These are phyloP conservation scores for Lentinula aciculospora DNA, from an alignment of 768 basidiomycete species.

Conservation along the genomic window DNA sequence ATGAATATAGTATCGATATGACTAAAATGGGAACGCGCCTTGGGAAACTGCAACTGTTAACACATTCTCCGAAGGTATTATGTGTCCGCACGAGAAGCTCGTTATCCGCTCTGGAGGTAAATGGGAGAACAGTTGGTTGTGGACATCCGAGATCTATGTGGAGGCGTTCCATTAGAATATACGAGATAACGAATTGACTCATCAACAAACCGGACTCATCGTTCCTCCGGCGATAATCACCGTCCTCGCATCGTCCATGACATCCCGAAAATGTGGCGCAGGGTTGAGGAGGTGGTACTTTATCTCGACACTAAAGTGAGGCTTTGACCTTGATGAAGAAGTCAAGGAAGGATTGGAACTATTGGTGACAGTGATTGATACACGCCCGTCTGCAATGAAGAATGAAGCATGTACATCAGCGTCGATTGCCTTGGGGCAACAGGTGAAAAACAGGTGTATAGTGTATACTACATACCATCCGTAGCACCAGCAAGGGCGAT, in stretches of 20 bases:
- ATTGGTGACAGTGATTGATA: slow-evolving; percentile 46
- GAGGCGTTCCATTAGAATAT: background rate
- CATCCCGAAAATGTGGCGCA: slow-evolving; percentile 76
- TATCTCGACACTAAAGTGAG: slow-evolving; percentile 44
- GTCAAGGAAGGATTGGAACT: background rate
- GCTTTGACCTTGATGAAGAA: slow-evolving; percentile 28
- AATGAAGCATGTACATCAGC: background rate
- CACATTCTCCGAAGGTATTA: slow-evolving; percentile 78
- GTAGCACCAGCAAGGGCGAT: slow-evolving; percentile 70
- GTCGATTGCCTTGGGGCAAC: no score
- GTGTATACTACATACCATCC: slow-evolving; percentile 45
- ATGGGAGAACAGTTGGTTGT: slow-evolving; percentile 71
- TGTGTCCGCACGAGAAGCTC: slow-evolving; percentile 88
- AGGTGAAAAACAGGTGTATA: background rate
- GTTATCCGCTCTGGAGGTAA: slow-evolving; percentile 57
- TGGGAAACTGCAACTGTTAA: slow-evolving; percentile 67
- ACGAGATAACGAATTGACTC: background rate
- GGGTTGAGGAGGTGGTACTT: slow-evolving; percentile 95
- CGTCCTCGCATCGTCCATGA: slow-evolving; percentile 73
- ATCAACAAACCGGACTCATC: slow-evolving; percentile 84
- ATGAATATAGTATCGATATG: background rate
- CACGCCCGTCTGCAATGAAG: slow-evolving; percentile 58
- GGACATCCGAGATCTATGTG: slow-evolving; percentile 78
- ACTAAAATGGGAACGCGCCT: slow-evolving; percentile 26
- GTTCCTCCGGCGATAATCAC: slow-evolving; percentile 96